Evolutionary conservation across 306 rosid genomes (phyloP), one percentile per base, ranked within the genome.

Genomic region (Sicyos baderoa): DNA sequence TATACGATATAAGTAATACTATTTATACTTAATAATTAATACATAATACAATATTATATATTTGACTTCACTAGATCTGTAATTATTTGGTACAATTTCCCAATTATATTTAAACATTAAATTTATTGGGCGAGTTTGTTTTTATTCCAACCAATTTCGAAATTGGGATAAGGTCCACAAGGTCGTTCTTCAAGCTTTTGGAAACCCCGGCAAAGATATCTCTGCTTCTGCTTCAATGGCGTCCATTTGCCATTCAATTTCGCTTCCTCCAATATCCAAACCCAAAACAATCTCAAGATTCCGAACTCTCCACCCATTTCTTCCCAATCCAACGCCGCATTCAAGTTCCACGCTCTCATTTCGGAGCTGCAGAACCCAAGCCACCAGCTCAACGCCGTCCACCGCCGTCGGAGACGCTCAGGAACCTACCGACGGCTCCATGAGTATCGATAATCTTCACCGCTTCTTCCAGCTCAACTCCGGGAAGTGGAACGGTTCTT

Each of bases 401-500:
- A 70, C 82, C 59, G 37, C 78, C 1, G 55, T 80, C 17, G 87
- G 35, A 54, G 89, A 70, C 66, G 76, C 83, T 75, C 83, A n/a
- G 10, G 73, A 61, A 52, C 67, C 78, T 10, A 75, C 19, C 47
- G 84, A 89, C 57, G 76, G 81, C 10, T 70, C 89, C 21, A 86
- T 86, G 91, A 90, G 90, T 83, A 72, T 93, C 15, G 97, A 86
- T 23, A 84, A 82, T 72, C 88, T 93, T 48, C 87, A 67, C 37
- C 60, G 86, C 49, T 93, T 93, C 77, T 72, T 90, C 74, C 22
- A 84, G 2, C 79, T 93, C 57, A 88, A 80, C 66, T 61, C 70
- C 52, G 99, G 99, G 56, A 88, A 86, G 54, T 93, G 99, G 99
- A 85, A 81, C 7, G 99, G 99, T 21, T 81, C 91, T 73, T 88